Evolutionary conservation across 768 basidiomycete genomes (phyloP), one percentile per base, ranked within the genome.

Genomic region (Obba rivulosa): DNA sequence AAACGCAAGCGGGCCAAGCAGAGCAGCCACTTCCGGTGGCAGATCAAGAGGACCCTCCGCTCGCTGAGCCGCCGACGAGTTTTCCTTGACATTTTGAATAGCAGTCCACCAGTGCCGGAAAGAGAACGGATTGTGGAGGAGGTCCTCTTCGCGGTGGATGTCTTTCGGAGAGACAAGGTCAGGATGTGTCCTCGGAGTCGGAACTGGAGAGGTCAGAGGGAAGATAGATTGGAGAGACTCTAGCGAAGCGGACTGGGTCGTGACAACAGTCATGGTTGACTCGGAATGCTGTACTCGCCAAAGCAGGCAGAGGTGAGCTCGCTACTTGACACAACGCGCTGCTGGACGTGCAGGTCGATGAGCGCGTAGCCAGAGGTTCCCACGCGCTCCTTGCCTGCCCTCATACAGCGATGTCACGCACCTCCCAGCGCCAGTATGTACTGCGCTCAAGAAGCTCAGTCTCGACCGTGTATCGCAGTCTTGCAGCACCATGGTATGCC

Each of bases 41-140:
- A 77, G 60, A 43, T 78, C 65, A 21, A 70, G 58, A 2, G 72
- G 59, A 16, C 70, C 71, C 53, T 87, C 83, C 3, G 72, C 68
- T 63, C 83, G 87, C 54, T 79, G 74, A 42, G 76, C 70, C 4
- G 78, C 63, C 40, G 65, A 64, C 57, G 80, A 80, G 14, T 77
- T 73, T 54, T 94, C 91, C 59, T 79, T 79, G 40, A 89, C 77
- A 34, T 79, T 74, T 56, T 80, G 76, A 56, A 98, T 86, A 54
- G 92, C 89, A 2, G 83, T 71, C 81, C 92, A 89, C 96, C 96
- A 98, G 60, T 89, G 83, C 34, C 90, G 79, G 66, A 95, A 92
- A 28, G 92, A 95, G 31, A 79, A 77, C 9, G 92, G 90, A 66
- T 97, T 97, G 52, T 91, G 79, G 34, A 92, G 72, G 7, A 98